phyloP scores from a whole-genome alignment of 257 asterid genomes.

The Marsdenia floribunda region DNA sequence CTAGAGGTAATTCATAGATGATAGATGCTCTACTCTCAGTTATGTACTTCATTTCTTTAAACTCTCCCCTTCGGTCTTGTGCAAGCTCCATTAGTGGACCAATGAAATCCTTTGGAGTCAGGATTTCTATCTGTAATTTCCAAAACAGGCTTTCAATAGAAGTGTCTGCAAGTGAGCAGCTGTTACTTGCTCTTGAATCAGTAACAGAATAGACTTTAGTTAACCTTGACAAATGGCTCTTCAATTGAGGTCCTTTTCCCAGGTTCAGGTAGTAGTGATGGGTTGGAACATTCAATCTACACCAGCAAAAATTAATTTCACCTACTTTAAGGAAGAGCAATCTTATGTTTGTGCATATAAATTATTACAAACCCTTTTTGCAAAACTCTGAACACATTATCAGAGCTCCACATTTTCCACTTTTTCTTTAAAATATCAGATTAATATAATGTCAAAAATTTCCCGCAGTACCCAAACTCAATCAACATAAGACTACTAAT shows the following conservation, averaged over 20 bases:
- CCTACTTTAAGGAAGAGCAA: not conserved
- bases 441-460: not conserved
- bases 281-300: conserved; percentile 95
- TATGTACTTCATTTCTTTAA: conserved; percentile 88
- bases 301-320: conserved; percentile 14
- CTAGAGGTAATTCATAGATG: conserved; percentile 76
- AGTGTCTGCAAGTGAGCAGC: conserved; percentile 17
- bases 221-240: conserved; percentile 95
- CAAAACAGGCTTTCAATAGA: conserved; percentile 20
- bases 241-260: conserved; percentile 85
- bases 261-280: conserved; percentile 93
- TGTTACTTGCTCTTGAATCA: conserved; percentile 5
- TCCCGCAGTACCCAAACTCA: not conserved
- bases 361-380: not conserved
- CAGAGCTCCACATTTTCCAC: not conserved
- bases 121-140: conserved; percentile 72
- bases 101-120: conserved; percentile 90
- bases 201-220: not conserved
- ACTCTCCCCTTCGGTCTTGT: conserved; percentile 94
- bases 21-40: conserved; percentile 80
- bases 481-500: not conserved
- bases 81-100: conserved; percentile 98
- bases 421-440: not conserved
- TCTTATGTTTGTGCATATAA: not conserved
- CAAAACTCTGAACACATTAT: not conserved